phyloP scores from a whole-genome alignment of 169 alveolate species.

The Eimeria tenella region DNA sequence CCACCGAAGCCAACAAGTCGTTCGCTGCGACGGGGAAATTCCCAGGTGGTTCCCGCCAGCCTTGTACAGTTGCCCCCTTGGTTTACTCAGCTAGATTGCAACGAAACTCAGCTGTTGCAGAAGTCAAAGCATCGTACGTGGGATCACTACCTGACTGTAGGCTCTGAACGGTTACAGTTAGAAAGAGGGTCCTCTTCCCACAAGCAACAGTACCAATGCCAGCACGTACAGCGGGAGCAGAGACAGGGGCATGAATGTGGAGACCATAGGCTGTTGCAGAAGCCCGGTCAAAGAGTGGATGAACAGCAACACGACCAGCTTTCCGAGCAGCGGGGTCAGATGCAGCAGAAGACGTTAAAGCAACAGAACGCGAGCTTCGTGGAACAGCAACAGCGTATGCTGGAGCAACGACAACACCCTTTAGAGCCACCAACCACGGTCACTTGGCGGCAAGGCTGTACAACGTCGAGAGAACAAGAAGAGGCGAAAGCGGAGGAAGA shows the following conservation, averaged over 20 bases:
- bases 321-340: not conserved
- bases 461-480: not conserved
- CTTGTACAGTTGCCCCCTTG: not conserved
- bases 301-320: slow-evolving; percentile 13
- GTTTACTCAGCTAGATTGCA: not conserved
- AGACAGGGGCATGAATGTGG: not conserved
- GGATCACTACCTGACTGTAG: no score
- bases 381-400: not conserved
- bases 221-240: slow-evolving; percentile 49
- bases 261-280: slow-evolving; percentile 33
- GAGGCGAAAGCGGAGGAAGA: not conserved
- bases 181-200: not conserved
- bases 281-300: not conserved
- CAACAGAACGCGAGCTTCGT: not conserved
- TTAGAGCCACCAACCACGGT: not conserved
- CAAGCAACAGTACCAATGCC: slow-evolving; percentile 6
- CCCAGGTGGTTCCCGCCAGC: not conserved
- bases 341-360: not conserved
- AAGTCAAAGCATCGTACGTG: no score
- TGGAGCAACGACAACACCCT: not conserved
- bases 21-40: not conserved
- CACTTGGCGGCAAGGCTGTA: not conserved
- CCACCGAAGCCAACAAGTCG: not conserved
- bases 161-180: no score
- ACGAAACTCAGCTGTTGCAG: not conserved